Conservation (phyloP, 2,329 filamentous ascomycete genomes). For the Neophaeococcomyces aloes region DNA sequence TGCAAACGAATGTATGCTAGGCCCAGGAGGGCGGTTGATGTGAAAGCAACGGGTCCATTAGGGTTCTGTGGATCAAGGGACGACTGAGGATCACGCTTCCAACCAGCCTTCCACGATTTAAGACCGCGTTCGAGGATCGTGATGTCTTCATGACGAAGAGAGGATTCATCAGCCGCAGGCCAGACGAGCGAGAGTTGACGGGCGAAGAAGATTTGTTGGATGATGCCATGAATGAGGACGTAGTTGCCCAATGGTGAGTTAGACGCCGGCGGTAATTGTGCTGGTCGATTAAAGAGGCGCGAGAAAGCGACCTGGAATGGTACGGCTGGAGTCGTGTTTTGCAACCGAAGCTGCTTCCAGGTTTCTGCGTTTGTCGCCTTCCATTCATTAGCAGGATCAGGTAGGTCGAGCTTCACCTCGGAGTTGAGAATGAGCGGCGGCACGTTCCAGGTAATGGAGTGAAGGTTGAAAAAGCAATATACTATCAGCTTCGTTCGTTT, state of each 20-base stretch:
- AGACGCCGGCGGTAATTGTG: constrained; percentile 24
- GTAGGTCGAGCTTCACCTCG: constrained; percentile 45
- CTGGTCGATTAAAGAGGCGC: constrained; percentile 33
- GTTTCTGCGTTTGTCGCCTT: constrained; percentile 41
- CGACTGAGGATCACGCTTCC: constrained; percentile 44
- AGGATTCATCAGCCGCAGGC: constrained; percentile 33
- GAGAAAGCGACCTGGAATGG: constrained; percentile 37
- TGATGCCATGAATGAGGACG: constrained; percentile 44
- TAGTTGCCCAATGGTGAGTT: constrained; percentile 45
- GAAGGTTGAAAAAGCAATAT: constrained; percentile 49
- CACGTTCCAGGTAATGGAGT: constrained; percentile 53
- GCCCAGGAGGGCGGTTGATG: constrained; percentile 38
- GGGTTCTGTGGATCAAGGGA: constrained; percentile 44
- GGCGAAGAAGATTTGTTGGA: constrained; percentile 45
- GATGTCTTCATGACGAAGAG: constrained; percentile 36
- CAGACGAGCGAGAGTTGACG: constrained; percentile 38
- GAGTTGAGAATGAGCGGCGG: constrained; percentile 47
- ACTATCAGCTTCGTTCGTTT: constrained; percentile 47
- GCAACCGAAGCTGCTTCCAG: constrained; percentile 34
- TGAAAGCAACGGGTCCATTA: constrained; percentile 45
- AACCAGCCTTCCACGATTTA: constrained; percentile 42
- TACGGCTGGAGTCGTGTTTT: constrained; percentile 16
- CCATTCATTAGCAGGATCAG: constrained; percentile 46
- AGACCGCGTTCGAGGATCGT: constrained; percentile 38
- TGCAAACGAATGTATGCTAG: constrained; percentile 39